Evolutionary conservation across 345 rosid genomes (phyloP).

Genomic region (Gossypium longicalyx): DNA sequence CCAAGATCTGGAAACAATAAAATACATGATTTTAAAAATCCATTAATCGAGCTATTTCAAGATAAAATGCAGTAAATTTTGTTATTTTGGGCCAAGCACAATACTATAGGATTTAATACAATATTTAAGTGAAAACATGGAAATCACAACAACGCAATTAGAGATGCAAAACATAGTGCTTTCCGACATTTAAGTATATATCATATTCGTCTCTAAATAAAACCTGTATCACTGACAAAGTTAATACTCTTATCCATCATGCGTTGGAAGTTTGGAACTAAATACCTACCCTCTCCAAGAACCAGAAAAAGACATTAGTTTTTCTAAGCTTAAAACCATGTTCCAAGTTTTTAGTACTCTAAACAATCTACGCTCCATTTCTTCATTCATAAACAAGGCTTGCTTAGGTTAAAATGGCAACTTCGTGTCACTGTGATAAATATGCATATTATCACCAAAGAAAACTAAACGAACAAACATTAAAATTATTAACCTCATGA

Average conservation of each 20-base stretch:
- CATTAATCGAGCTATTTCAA: neutral
- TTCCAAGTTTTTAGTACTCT: neutral
- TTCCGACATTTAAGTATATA: neutral
- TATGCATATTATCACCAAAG: neutral
- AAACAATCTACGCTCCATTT: neutral
- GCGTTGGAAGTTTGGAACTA: neutral
- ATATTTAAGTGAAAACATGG: neutral
- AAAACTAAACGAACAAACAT: neutral
- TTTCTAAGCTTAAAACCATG: neutral
- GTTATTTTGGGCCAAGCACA: neutral
- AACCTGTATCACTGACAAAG: neutral
- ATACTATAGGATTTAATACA: neutral
- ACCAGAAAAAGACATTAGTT: neutral
- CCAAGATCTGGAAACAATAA: conserved; percentile 62
- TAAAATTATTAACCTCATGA: neutral
- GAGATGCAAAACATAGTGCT: neutral
- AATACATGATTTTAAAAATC: neutral
- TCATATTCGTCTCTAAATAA: neutral
- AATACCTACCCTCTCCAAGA: neutral
- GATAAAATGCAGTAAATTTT: neutral
- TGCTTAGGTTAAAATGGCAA: neutral
- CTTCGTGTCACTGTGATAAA: neutral
- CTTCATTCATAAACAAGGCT: neutral
- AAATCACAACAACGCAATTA: too few species aligned
- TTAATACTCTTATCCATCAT: neutral